These are phyloP conservation scores for Hysterium pulicare DNA, from an alignment of 2,329 filamentous ascomycete genomes.

Conservation along the genomic window DNA sequence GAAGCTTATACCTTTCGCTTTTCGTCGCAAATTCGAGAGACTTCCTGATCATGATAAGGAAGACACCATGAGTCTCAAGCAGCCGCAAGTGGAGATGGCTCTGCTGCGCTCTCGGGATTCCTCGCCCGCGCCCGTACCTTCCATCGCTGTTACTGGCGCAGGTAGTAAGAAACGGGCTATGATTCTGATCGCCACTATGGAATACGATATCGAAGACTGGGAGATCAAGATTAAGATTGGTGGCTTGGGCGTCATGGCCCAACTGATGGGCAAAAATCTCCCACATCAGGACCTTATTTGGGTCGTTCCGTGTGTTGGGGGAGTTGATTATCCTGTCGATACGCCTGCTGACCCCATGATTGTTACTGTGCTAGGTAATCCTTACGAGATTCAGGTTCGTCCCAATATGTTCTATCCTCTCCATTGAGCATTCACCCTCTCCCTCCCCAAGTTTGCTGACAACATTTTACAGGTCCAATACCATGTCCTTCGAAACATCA, in stretches of 20 bases:
- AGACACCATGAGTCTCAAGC: neutral
- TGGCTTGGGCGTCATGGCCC: conserved; percentile 66
- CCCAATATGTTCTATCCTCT: no score
- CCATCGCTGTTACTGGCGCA: conserved; percentile 25
- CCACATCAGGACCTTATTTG: conserved; percentile 61
- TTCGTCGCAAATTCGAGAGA: conserved; percentile 31
- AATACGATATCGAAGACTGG: conserved; percentile 69
- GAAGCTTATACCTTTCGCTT: conserved; percentile 31
- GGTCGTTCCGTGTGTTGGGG: conserved; percentile 54
- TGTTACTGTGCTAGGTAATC: conserved; percentile 57
- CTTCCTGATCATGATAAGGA: neutral
- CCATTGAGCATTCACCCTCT: no score
- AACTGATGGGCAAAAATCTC: conserved; percentile 64
- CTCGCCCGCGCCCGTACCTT: neutral
- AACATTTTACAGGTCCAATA: no score
- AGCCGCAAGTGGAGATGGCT: neutral
- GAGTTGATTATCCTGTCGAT: conserved; percentile 60
- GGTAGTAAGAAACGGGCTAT: conserved; percentile 44
- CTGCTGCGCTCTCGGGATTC: neutral
- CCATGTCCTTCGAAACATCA: conserved; percentile 61
- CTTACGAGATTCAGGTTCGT: conserved; percentile 59
- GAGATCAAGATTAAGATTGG: conserved; percentile 68
- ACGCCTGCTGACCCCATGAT: conserved; percentile 57
- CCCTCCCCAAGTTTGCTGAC: no score
- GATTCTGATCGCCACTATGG: conserved; percentile 65